phyloP scores from a whole-genome alignment of 352 stramenopile species.

The Stramenopiles sp. region DNA sequence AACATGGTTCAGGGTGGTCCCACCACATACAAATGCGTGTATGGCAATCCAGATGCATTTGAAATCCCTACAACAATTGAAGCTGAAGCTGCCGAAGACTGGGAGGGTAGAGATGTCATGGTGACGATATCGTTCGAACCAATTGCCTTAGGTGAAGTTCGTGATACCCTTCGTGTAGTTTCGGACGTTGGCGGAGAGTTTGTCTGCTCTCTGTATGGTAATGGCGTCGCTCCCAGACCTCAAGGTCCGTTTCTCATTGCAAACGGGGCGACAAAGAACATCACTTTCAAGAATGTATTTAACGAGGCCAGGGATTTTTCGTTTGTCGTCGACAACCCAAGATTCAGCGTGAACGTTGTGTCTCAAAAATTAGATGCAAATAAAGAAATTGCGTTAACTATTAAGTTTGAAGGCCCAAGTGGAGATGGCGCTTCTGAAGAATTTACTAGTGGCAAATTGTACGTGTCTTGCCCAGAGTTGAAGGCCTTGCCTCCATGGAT shows the following conservation, averaged over 20 bases:
- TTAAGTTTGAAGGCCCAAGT: slow-evolving; percentile 33
- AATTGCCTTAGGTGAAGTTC: slow-evolving; percentile 53
- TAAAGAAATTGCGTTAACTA: slow-evolving; percentile 31
- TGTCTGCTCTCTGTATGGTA: slow-evolving; percentile 47
- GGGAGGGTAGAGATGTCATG: slow-evolving; percentile 41
- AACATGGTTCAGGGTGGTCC: slow-evolving; percentile 24
- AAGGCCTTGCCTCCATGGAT: slow-evolving; percentile 54
- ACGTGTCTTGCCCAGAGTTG: slow-evolving; percentile 44
- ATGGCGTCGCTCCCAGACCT: slow-evolving; percentile 44
- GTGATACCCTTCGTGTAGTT: slow-evolving; percentile 43
- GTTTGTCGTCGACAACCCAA: slow-evolving; percentile 45
- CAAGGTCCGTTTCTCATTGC: slow-evolving; percentile 53
- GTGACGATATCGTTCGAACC: slow-evolving; percentile 62
- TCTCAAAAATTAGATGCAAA: slow-evolving; percentile 47
- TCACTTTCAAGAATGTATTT: slow-evolving; percentile 74
- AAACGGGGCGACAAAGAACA: slow-evolving; percentile 31
- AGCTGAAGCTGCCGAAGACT: slow-evolving; percentile 27
- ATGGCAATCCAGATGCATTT: slow-evolving; percentile 6
- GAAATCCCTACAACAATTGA: slow-evolving; percentile 31
- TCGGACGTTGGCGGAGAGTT: slow-evolving; percentile 50
- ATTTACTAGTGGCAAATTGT: slow-evolving; percentile 40
- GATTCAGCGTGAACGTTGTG: slow-evolving; percentile 37
- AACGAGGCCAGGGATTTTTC: slow-evolving; percentile 43
- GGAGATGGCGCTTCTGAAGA: slow-evolving; percentile 12
- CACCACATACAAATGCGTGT: not conserved